phyloP scores from a whole-genome alignment of 768 basidiomycete species.

The Pleurotus platypus region DNA sequence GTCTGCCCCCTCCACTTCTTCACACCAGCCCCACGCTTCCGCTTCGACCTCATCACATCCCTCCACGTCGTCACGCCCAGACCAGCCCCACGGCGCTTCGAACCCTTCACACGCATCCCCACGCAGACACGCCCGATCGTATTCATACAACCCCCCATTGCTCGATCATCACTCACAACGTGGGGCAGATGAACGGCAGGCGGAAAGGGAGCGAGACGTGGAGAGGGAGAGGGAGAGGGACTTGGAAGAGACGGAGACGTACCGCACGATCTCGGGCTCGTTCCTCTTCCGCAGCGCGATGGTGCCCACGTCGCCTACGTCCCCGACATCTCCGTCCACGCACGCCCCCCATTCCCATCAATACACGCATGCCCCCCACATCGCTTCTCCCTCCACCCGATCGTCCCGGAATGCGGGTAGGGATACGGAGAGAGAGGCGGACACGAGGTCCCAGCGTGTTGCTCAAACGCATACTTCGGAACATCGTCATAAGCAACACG shows the following conservation, averaged over 20 bases:
- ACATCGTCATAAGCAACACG: no score
- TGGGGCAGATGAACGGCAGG: neutral
- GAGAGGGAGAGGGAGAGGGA: neutral
- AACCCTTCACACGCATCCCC: no score
- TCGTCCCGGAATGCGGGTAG: neutral
- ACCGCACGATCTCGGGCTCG: conserved; percentile 14
- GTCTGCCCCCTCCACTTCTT: conserved; percentile 22
- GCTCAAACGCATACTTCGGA: no score
- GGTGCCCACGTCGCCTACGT: neutral
- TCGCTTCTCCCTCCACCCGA: neutral
- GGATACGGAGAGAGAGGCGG: no score
- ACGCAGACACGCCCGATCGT: neutral
- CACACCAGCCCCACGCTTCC: no score
- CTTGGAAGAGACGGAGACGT: neutral
- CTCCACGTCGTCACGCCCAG: no score
- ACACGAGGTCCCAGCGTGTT: no score
- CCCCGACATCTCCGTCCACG: neutral
- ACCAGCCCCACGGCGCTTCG: no score
- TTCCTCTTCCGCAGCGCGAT: conserved; percentile 29
- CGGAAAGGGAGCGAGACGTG: neutral
- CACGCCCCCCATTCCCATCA: neutral
- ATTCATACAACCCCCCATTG: conserved; percentile 3
- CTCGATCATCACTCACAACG: conserved; percentile 1
- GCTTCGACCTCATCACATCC: no score
- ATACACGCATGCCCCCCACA: neutral